Evolutionary conservation across 2,329 filamentous ascomycete species (phyloP).

Genomic region (Pseudomassariella vexata): DNA sequence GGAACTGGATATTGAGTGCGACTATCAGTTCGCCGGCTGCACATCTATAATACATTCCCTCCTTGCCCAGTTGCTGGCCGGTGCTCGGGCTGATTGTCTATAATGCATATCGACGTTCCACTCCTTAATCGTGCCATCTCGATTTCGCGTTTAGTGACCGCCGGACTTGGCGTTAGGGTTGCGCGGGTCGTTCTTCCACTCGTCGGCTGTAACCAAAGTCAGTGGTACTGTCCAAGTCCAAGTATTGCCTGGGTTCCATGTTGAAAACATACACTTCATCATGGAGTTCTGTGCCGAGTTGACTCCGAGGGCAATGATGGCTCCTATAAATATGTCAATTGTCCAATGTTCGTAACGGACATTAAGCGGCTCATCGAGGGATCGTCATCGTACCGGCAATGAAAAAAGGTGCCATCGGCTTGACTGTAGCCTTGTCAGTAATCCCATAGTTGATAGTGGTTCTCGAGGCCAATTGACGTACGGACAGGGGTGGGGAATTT

Average conservation of each 20-base stretch:
- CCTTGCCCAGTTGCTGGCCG: slow-evolving; percentile 13
- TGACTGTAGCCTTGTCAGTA: slow-evolving; percentile 53
- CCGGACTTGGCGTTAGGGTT: slow-evolving; percentile 60
- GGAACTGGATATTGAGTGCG: slow-evolving; percentile 14
- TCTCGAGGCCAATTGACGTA: slow-evolving; percentile 46
- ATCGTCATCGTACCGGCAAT: slow-evolving; percentile 68
- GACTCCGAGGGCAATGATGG: slow-evolving; percentile 85
- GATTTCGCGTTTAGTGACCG: slow-evolving; percentile 33
- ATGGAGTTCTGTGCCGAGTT: slow-evolving; percentile 76
- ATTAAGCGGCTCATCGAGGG: background rate
- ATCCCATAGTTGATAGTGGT: slow-evolving; percentile 11
- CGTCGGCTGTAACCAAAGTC: slow-evolving; percentile 57
- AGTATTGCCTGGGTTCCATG: background rate
- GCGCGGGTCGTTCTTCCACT: slow-evolving; percentile 96
- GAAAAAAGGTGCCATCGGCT: slow-evolving; percentile 91
- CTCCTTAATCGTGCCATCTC: slow-evolving; percentile 5
- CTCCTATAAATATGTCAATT: slow-evolving; percentile 46
- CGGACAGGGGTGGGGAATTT: slow-evolving; percentile 76
- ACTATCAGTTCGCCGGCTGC: slow-evolving; percentile 14
- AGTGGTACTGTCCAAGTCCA: slow-evolving; percentile 1
- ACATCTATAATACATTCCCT: slow-evolving; percentile 26
- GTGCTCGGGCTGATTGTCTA: slow-evolving; percentile 18
- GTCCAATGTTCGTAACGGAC: slow-evolving; percentile 1
- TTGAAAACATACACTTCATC: slow-evolving; percentile 62
- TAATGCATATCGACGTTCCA: slow-evolving; percentile 14